A percentile compares a stretch with the other conserved stretches of the same genome.
phyloP scores from a whole-genome alignment of 2,329 filamentous ascomycete genomes.

The Calonectria hongkongensis region DNA sequence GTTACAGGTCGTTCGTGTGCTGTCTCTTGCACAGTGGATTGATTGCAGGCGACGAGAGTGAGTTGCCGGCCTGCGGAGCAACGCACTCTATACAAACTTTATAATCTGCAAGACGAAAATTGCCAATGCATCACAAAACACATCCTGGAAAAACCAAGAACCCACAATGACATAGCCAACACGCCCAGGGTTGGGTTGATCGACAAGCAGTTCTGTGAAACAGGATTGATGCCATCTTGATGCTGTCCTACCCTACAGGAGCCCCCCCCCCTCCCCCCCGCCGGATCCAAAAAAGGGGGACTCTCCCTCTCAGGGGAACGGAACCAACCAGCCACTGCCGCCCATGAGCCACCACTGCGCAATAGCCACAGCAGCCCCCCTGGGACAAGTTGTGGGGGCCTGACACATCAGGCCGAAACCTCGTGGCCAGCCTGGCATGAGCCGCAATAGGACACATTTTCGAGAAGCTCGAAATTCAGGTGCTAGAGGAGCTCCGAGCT shows the following conservation, averaged over 20 bases:
- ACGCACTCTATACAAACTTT: not conserved
- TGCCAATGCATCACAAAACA: not conserved
- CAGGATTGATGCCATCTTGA: constrained; percentile 17
- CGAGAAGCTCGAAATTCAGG: constrained; percentile 53
- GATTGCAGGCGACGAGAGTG: not conserved
- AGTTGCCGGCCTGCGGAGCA: not conserved
- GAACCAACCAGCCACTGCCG: constrained; percentile 15
- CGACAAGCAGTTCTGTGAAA: not conserved
- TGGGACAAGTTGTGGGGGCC: constrained; percentile 44
- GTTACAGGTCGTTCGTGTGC: not conserved
- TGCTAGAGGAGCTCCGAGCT: constrained; percentile 50
- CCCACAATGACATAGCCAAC: constrained; percentile 10
- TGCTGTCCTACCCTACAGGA: constrained; percentile 18
- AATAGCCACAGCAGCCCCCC: constrained; percentile 38
- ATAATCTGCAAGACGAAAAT: not conserved
- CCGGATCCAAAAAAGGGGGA: constrained; percentile 1
- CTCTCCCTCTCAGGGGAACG: constrained; percentile 16
- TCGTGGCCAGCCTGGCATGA: constrained; percentile 56
- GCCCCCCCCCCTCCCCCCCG: no score
- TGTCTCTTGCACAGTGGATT: no score
- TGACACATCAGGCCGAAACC: constrained; percentile 54
- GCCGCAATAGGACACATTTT: constrained; percentile 56
- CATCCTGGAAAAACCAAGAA: constrained; percentile 2
- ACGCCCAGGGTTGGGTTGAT: not conserved
- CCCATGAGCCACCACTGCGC: constrained; percentile 17